A percentile compares a stretch with the other conserved stretches of the same genome.
Evolutionary conservation across 768 basidiomycete genomes (phyloP).

Genomic region (Lactarius sp.): DNA sequence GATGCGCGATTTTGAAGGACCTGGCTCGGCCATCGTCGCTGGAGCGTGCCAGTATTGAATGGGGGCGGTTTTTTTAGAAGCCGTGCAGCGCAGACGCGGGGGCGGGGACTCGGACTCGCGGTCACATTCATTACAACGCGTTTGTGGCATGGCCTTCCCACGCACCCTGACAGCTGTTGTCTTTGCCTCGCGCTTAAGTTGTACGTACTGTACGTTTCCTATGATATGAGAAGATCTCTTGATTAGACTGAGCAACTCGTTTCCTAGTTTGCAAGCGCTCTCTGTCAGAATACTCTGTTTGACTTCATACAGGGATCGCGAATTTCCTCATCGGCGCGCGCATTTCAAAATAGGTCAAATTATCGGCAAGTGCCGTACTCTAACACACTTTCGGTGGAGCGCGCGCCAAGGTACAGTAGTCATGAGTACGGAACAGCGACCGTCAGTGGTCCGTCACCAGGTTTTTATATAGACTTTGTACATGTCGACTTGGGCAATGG

Average conservation of each 20-base stretch:
- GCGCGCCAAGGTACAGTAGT: no score
- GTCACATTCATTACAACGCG: neutral
- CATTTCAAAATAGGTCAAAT: no score
- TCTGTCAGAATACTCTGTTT: neutral
- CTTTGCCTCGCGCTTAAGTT: neutral
- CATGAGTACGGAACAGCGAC: no score
- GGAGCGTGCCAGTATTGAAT: neutral
- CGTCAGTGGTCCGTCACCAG: no score
- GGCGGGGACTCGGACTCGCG: neutral
- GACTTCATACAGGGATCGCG: constrained; percentile 53
- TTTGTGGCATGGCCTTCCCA: constrained; percentile 6
- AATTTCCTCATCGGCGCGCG: constrained; percentile 68
- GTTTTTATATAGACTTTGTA: no score
- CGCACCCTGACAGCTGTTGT: neutral
- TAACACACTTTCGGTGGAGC: no score
- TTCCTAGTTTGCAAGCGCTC: no score
- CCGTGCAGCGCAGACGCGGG: neutral
- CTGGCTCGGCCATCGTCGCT: constrained; percentile 4
- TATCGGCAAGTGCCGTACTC: no score
- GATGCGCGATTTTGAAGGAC: constrained; percentile 21
- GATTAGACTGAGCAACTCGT: no score
- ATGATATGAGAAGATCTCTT: no score
- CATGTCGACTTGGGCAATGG: no score
- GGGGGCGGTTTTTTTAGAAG: neutral
- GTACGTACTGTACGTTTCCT: no score